Percentiles rank a stretch among this genome's conserved stretches.
Conservation (phyloP, 1,284 basidiomycete genomes). For the Laetiporus sulphureus region DNA sequence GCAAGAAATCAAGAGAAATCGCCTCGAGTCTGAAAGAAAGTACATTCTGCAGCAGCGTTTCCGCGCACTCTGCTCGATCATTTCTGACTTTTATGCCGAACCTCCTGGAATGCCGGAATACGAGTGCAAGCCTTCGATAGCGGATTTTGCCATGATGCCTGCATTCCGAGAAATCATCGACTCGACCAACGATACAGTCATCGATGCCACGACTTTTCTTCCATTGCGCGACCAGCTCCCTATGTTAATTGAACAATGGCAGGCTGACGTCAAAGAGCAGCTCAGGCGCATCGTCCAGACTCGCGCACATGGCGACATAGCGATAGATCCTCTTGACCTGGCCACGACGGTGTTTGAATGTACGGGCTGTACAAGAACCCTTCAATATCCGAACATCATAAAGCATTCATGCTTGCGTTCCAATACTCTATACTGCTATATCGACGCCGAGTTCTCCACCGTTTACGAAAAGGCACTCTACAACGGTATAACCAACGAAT, state of each 20-base stretch:
- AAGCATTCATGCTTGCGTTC: too few relatives aligned
- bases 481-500: too few relatives aligned
- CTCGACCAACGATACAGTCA: background rate
- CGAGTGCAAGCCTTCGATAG: background rate
- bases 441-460: too few relatives aligned
- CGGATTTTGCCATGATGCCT: constrained; percentile 3
- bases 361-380: too few relatives aligned
- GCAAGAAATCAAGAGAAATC: background rate
- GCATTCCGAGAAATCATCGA: constrained; percentile 1
- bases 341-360: too few relatives aligned
- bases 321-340: too few relatives aligned
- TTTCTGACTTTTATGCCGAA: background rate
- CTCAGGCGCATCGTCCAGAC: too few relatives aligned
- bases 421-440: too few relatives aligned
- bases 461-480: too few relatives aligned
- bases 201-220: background rate
- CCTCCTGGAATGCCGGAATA: background rate
- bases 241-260: background rate
- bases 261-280: too few relatives aligned
- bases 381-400: too few relatives aligned
- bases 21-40: background rate
- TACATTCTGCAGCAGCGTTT: background rate
- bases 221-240: background rate
- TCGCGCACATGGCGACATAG: too few relatives aligned
- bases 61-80: background rate